Evolutionary conservation across 2,329 filamentous ascomycete genomes (phyloP), one percentile per base, ranked within the genome.

Genomic region (Aspergillus quadricinctus): DNA sequence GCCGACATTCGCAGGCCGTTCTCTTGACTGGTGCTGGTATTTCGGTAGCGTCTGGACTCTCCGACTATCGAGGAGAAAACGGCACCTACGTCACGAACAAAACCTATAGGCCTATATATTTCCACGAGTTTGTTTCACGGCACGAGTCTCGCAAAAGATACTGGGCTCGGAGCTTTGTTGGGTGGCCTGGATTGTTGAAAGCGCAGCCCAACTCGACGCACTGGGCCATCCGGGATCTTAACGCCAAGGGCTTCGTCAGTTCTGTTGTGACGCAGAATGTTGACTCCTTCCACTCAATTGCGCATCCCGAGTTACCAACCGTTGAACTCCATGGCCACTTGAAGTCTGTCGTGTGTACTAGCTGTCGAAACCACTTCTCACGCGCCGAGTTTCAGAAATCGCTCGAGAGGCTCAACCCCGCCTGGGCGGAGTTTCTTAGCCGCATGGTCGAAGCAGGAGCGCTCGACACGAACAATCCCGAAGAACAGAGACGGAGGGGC

Each of bases 1-100:
- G 77, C 52, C 70, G 76, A 48, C 64, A 77, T 80, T 65, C 79
- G 80, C 76, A 87, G 60, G 86, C 86, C 0, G 79, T 89, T 28
- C 75, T 90, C 17, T 77, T 90, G 43, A 87, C 92, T 0, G 94
- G 94, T 10, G 94, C 94, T 2, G 94, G 94, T 2, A 89, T 99
- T 51, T 96, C 91, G 1, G 93, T 97, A 8, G 90, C 92, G 3
- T 96, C 91, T 10, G 94, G 94, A 0, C 81, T 99, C 31, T 89
- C 93, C 29, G 94, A 99, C 75, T 99, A 99, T 73, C 82, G 94
- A 54, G 94, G 94, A 21, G 81, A 84, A 51, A 89, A 92, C 62
- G 94, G 94, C 59, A 97, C 93, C 8, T 99, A 99, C 71, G 88
- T 91, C 46, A 82, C 94, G 68, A 97, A 97, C 77, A 91, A 89